Evolutionary conservation across 2,329 filamentous ascomycete genomes (phyloP).

Genomic region (Neocucurbitaria cava): DNA sequence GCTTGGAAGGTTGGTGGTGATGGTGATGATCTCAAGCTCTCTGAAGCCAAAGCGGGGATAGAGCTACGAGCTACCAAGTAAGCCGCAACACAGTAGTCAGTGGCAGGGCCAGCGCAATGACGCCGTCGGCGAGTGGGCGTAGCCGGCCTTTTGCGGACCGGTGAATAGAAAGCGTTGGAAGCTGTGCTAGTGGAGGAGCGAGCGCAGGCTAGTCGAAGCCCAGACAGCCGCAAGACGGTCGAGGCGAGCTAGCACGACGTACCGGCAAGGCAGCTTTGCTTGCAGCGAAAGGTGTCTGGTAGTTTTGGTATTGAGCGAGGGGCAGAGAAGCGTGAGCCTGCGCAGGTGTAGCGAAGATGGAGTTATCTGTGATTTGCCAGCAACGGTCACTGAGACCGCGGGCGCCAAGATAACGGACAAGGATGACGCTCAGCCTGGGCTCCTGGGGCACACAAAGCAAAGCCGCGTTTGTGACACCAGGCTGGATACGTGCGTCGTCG

Average conservation of each 20-base stretch:
- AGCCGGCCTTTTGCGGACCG: slow-evolving; percentile 31
- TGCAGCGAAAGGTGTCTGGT: neutral
- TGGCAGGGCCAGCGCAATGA: slow-evolving; percentile 24
- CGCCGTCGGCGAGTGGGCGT: slow-evolving; percentile 24
- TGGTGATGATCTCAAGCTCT: slow-evolving; percentile 27
- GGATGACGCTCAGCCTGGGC: slow-evolving; percentile 8
- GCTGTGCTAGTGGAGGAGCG: slow-evolving; percentile 26
- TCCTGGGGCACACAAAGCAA: slow-evolving; percentile 11
- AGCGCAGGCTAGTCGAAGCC: slow-evolving; percentile 18
- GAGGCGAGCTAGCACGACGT: slow-evolving; percentile 6
- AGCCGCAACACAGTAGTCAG: slow-evolving; percentile 34
- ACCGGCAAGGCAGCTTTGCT: neutral
- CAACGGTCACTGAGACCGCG: slow-evolving; percentile 3
- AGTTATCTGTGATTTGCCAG: slow-evolving; percentile 7
- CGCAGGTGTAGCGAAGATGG: slow-evolving; percentile 12
- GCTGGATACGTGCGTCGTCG: neutral
- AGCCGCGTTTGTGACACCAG: neutral
- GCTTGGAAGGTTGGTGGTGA: slow-evolving; percentile 14
- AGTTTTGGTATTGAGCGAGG: neutral
- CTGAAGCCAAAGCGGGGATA: slow-evolving; percentile 32
- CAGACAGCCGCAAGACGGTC: slow-evolving; percentile 13
- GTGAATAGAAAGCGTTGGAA: slow-evolving; percentile 31
- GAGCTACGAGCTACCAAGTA: slow-evolving; percentile 21
- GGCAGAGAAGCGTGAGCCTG: slow-evolving; percentile 5
- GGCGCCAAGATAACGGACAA: slow-evolving; percentile 20